Evolutionary conservation across 164 flowering plant genomes (phyloP).

Genomic region (Santalum album): DNA sequence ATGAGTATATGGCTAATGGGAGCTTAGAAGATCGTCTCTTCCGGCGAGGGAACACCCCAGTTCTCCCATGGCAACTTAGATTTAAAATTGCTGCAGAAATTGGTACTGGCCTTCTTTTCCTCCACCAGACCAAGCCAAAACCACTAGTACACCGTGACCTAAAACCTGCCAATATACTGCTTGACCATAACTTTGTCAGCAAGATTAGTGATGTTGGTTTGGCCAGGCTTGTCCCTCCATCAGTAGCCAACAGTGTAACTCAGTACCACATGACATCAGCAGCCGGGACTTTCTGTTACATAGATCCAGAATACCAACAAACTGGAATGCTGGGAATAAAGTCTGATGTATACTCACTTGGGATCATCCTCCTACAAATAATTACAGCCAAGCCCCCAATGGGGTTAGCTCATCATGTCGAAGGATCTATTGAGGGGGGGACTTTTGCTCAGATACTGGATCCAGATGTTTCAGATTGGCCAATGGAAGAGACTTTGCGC

Average conservation of each 20-base stretch:
- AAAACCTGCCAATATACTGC: constrained; percentile 60
- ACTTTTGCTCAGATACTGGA: constrained; percentile 48
- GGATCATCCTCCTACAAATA: constrained; percentile 58
- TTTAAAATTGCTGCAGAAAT: constrained; percentile 65
- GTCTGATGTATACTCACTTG: constrained; percentile 64
- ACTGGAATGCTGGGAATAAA: constrained; percentile 70
- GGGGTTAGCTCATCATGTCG: constrained; percentile 60
- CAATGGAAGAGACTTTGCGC: constrained; percentile 38
- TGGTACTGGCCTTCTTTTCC: constrained; percentile 59
- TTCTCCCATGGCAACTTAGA: constrained; percentile 52
- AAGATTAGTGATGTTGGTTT: constrained; percentile 71
- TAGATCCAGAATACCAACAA: constrained; percentile 77
- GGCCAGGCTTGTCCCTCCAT: constrained; percentile 64
- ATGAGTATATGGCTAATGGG: constrained; percentile 70
- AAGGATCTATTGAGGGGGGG: constrained; percentile 47
- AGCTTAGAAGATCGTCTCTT: constrained; percentile 69
- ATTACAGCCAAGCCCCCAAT: constrained; percentile 61
- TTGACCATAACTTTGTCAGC: constrained; percentile 60
- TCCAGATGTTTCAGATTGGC: constrained; percentile 56
- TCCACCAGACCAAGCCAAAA: constrained; percentile 71
- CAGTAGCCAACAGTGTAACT: constrained; percentile 43
- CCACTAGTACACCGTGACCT: constrained; percentile 71
- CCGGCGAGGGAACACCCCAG: constrained; percentile 37
- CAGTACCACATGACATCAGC: constrained; percentile 70
- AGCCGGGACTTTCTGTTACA: constrained; percentile 77